A percentile compares a stretch with the other conserved stretches of the same genome.
Conservation (phyloP, 441 rosid species). For the Theobroma grandiflorum region DNA sequence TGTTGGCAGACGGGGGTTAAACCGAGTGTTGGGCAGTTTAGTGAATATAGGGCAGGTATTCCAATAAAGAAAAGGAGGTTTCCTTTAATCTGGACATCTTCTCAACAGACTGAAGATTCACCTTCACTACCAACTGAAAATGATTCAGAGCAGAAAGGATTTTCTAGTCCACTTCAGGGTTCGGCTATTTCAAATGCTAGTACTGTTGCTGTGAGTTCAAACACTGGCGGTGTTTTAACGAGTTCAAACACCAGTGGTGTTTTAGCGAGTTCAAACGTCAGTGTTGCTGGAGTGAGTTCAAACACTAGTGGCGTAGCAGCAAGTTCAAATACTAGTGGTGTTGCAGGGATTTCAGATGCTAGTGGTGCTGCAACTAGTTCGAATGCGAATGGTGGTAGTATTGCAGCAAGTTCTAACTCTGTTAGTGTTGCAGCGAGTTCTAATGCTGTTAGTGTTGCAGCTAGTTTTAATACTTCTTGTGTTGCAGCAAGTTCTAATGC, state of each 20-base stretch:
- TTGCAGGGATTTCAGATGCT: constrained; percentile 30
- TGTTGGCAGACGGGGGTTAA: constrained; percentile 63
- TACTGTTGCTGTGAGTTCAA: constrained; percentile 28
- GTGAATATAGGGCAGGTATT: constrained; percentile 68
- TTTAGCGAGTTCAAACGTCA: neutral
- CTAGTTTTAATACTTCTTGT: no score
- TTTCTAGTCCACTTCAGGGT: constrained; percentile 32
- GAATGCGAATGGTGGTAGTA: constrained; percentile 15
- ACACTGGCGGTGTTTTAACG: neutral
- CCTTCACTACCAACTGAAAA: constrained; percentile 28
- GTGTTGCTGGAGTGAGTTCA: neutral
- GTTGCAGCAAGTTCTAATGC: constrained; percentile 34
- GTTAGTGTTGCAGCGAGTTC: neutral
- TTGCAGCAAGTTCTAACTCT: neutral
- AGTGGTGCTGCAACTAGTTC: constrained; percentile 9
- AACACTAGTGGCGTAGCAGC: neutral
- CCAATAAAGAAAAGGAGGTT: constrained; percentile 93
- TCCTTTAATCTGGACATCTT: constrained; percentile 49
- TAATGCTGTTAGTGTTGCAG: neutral
- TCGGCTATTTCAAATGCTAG: constrained; percentile 39
- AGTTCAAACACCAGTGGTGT: neutral
- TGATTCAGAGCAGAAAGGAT: constrained; percentile 31
- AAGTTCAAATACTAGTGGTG: neutral
- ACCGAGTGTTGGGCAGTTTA: constrained; percentile 53
- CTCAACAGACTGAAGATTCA: constrained; percentile 49